These are phyloP conservation scores for Colletotrichum sp. DNA, from an alignment of 2,329 filamentous ascomycete genomes.

Conservation along the genomic window DNA sequence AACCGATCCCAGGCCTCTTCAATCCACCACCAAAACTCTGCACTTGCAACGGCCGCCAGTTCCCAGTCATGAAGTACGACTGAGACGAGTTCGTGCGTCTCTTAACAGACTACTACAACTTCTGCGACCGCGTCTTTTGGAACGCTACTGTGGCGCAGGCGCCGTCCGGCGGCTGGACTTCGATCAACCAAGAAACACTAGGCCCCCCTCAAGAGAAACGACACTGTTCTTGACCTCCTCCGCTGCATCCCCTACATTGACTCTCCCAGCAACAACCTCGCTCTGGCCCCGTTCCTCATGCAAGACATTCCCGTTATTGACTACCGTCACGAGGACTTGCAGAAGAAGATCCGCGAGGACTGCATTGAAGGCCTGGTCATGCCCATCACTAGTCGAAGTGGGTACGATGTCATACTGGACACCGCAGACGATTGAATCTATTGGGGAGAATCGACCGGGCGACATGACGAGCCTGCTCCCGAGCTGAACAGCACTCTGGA, in stretches of 20 bases:
- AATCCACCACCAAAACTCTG: background rate
- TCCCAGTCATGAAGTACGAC: background rate
- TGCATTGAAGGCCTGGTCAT: background rate
- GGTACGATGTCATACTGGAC: constrained; percentile 19
- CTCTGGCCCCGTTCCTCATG: background rate
- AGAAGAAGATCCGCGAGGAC: background rate
- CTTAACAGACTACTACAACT: constrained; percentile 24
- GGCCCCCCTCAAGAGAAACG: constrained; percentile 1
- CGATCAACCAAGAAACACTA: constrained; percentile 14
- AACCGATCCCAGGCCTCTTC: too few species aligned
- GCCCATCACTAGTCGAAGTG: background rate
- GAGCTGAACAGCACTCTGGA: background rate
- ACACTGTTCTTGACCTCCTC: constrained; percentile 19
- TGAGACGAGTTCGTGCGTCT: constrained; percentile 19
- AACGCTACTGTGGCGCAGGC: background rate
- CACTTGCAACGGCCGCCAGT: background rate
- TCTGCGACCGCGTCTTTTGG: constrained; percentile 22
- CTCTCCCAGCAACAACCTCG: background rate
- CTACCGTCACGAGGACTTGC: background rate
- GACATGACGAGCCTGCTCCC: background rate
- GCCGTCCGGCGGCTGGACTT: constrained; percentile 15
- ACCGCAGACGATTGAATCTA: constrained; percentile 22
- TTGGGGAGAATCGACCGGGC: background rate
- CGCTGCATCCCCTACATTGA: constrained; percentile 20
- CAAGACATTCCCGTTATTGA: background rate